A percentile compares a stretch with the other conserved stretches of the same genome.
Conservation (phyloP, 495 filamentous ascomycete species). For the Wilcoxina mikolae region DNA sequence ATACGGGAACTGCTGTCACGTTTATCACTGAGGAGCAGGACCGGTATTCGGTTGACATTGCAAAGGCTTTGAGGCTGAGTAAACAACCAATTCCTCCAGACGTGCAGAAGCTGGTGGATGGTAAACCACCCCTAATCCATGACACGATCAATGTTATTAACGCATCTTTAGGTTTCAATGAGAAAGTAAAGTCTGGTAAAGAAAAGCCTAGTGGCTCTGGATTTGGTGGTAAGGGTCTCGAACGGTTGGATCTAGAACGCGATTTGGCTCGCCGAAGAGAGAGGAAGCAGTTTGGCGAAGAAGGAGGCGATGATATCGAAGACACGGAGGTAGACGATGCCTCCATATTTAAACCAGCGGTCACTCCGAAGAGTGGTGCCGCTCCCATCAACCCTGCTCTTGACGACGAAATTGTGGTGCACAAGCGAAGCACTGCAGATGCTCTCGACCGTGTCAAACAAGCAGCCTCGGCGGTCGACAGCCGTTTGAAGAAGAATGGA, state of each 20-base stretch:
- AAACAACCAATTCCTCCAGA: slow-evolving; percentile 64
- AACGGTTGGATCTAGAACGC: slow-evolving; percentile 78
- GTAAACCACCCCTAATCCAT: slow-evolving; percentile 11
- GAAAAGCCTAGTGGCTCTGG: slow-evolving; percentile 68
- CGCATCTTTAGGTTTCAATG: slow-evolving; percentile 40
- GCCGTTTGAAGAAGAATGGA: slow-evolving; percentile 69
- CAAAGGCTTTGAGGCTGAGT: slow-evolving; percentile 86
- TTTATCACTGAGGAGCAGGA: slow-evolving; percentile 88
- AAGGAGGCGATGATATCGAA: slow-evolving; percentile 74
- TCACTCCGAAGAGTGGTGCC: slow-evolving; percentile 31
- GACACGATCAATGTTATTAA: background rate
- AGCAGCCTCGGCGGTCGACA: slow-evolving; percentile 74
- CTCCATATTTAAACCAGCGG: slow-evolving; percentile 42
- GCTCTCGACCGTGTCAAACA: slow-evolving; percentile 70
- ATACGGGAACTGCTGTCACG: slow-evolving; percentile 86
- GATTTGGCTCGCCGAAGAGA: slow-evolving; percentile 70
- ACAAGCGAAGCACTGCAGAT: slow-evolving; percentile 49
- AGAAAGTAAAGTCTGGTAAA: slow-evolving; percentile 85
- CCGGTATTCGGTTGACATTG: slow-evolving; percentile 74
- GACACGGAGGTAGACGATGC: slow-evolving; percentile 52
- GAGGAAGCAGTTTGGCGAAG: slow-evolving; percentile 76
- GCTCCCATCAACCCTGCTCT: slow-evolving; percentile 11
- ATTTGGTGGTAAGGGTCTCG: slow-evolving; percentile 89
- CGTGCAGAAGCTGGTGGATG: slow-evolving; percentile 47
- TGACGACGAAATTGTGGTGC: slow-evolving; percentile 64